Base-by-base conservation (phyloP, 352 stramenopile species). In the Phytophthora hybrid region DNA sequence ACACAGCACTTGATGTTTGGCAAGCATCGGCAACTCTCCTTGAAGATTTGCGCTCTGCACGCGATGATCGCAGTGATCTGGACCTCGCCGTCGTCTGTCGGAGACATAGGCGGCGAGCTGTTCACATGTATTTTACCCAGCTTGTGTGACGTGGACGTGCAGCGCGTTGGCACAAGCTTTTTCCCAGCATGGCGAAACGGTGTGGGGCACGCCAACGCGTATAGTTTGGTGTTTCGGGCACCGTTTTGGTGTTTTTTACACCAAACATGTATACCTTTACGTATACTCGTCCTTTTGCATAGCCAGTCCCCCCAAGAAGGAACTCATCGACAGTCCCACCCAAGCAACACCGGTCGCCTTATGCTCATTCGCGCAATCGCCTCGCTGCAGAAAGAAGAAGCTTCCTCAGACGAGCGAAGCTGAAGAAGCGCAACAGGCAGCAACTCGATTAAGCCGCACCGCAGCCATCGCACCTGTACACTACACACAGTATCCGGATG, bases 321-420 rank as follows among this genome's bases (percentile, higher is more conserved):
- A 73, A 69, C 72, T 76, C 58, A 29, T 62, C 57, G 32, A 65
- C 44, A 29, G 56, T 73, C 49, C 65, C 44, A 66, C 62, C 59
- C 59, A 68, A 34, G 29, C 26, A 63, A 55, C 59, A 51, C 54
- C 55, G 34, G 37, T 34, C 5, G 19, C 23, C 46, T 75, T 56
- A 51, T 71, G 58, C 51, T 79, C 72, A 79, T 75, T 79, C 65
- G 26, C 58, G 67, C 62, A 76, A 73, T 73, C 54, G 62, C 57
- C 29, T 78, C 72, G 61, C 52, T 76, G 54, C 29, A 19, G 31
- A 56, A 29, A n/a, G 44, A 41, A 53, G 66, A 26, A 26, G 14
- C 39, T 56, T 63, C 66, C 10, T 60, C 26, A 29, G 54, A 26
- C 16, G 32, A 19, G 19, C 53, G 31, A 46, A 72, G 32, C 13